phyloP scores from a whole-genome alignment of 2,329 filamentous ascomycete genomes.

The Xylaria hypoxylon region DNA sequence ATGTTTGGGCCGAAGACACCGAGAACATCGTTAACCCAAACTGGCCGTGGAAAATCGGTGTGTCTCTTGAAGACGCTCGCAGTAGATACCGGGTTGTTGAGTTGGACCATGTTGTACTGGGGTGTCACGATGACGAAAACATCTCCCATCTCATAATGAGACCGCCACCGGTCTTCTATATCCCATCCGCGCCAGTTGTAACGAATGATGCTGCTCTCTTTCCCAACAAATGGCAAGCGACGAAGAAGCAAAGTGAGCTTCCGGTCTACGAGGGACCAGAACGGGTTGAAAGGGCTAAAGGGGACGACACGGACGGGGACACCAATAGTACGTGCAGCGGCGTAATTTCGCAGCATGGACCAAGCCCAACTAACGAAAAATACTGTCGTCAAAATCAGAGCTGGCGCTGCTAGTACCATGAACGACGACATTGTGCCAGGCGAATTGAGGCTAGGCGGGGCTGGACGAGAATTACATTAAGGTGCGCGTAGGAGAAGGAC shows the following conservation, averaged over 20 bases:
- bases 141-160: conserved; percentile 42
- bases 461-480: no score
- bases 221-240: conserved; percentile 44
- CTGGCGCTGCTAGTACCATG: no score
- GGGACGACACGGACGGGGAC: conserved; percentile 50
- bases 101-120: conserved; percentile 38
- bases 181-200: conserved; percentile 45
- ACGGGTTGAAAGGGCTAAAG: conserved; percentile 49
- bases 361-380: no score
- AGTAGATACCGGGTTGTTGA: conserved; percentile 36
- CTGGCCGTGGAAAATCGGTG: conserved; percentile 38
- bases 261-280: conserved; percentile 49
- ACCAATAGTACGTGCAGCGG: conserved; percentile 47
- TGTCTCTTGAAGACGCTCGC: conserved; percentile 33
- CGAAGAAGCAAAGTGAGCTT: conserved; percentile 41
- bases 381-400: no score
- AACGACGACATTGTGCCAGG: no score
- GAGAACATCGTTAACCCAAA: conserved; percentile 34
- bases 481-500: no score
- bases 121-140: conserved; percentile 40
- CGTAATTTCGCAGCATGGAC: no score
- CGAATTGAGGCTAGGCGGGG: no score
- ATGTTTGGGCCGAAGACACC: conserved; percentile 43
- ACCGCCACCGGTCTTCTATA: conserved; percentile 38
- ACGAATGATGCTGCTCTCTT: conserved; percentile 44